phyloP scores from a whole-genome alignment of 208 protist species.

The Trypanosoma avium region DNA sequence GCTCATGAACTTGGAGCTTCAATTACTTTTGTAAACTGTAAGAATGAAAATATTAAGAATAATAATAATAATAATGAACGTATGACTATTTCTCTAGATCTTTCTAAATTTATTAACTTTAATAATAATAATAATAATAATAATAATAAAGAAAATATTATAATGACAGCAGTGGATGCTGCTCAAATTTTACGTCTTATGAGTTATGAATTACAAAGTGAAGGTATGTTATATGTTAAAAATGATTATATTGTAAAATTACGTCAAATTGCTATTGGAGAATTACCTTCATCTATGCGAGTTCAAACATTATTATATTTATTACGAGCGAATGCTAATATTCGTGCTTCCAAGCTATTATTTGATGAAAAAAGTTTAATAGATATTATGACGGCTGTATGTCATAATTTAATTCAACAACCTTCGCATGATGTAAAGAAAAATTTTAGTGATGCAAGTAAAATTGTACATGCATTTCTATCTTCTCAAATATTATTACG shows the following conservation, averaged over 20 bases:
- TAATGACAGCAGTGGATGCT: constrained; percentile 28
- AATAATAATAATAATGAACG: neutral
- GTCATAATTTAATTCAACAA: constrained; percentile 1
- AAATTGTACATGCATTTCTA: constrained; percentile 22
- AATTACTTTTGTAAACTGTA: constrained; percentile 8
- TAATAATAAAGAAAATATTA: too few species aligned
- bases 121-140: too few species aligned
- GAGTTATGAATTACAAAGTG: constrained; percentile 18
- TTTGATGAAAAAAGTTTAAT: constrained; percentile 22
- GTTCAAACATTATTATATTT: constrained; percentile 34
- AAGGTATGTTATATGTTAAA: neutral
- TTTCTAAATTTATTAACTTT: constrained; percentile 4
- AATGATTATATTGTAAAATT: neutral
- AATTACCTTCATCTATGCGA: neutral
- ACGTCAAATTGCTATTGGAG: neutral
- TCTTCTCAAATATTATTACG: constrained; percentile 27
- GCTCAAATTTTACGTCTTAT: constrained; percentile 32
- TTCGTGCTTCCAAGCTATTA: constrained; percentile 11
- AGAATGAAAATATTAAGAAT: neutral
- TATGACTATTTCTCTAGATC: constrained; percentile 18
- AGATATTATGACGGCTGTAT: constrained; percentile 13
- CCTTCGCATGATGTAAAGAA: neutral
- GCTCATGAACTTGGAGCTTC: constrained; percentile 15
- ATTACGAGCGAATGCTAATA: constrained; percentile 27
- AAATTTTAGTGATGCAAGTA: neutral